A percentile compares a stretch with the other conserved stretches of the same genome.
Conservation (phyloP, 306 rosid genomes). For the Medicago ruthenica region DNA sequence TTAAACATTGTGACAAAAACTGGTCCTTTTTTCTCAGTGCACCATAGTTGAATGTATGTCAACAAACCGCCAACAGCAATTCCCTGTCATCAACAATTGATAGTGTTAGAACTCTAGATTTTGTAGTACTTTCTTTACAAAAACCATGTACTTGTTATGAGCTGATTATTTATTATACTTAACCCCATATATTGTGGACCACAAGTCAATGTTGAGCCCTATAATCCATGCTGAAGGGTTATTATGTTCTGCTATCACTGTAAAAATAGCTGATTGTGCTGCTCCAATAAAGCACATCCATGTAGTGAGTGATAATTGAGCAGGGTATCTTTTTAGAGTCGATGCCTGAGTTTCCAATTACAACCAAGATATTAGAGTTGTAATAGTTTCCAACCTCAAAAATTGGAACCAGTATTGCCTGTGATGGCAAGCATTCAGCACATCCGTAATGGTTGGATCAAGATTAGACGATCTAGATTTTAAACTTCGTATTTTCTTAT, state of each 20-base stretch:
- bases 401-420: no score
- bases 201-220: constrained; percentile 75
- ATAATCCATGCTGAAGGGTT: constrained; percentile 69
- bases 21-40: constrained; percentile 78
- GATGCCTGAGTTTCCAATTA: constrained; percentile 60
- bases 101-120: constrained; percentile 11
- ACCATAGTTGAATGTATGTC: constrained; percentile 75
- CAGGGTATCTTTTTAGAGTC: constrained; percentile 83
- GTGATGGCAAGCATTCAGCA: no score
- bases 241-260: constrained; percentile 50
- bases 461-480: no score
- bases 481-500: no score
- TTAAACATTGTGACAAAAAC: constrained; percentile 84
- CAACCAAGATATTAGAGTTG: background rate
- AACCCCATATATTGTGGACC: constrained; percentile 73
- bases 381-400: background rate
- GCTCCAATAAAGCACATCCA: constrained; percentile 86
- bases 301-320: constrained; percentile 73
- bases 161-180: constrained; percentile 34
- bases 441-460: no score
- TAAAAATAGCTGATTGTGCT: constrained; percentile 76
- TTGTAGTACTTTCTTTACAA: background rate
- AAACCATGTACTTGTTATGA: background rate
- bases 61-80: constrained; percentile 59
- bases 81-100: constrained; percentile 61